Conservation (phyloP, 768 basidiomycete genomes). For the Amanita jacksonii region DNA sequence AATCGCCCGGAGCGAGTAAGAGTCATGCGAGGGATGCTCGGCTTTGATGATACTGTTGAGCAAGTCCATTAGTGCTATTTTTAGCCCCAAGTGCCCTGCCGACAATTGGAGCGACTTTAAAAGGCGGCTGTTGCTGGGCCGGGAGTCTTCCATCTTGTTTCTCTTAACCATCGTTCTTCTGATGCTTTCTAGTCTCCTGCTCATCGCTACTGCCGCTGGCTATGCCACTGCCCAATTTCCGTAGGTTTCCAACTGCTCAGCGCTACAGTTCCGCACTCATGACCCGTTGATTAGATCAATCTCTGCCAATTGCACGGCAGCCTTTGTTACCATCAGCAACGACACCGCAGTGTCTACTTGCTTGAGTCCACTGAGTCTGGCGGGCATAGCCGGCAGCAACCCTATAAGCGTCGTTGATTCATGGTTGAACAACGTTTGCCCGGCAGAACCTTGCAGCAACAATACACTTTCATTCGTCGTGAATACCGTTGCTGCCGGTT, state of each 20-base stretch:
- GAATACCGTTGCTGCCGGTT: constrained; percentile 40
- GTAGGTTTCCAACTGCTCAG: constrained; percentile 15
- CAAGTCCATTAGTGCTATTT: too few relatives aligned
- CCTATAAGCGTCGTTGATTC: constrained; percentile 1
- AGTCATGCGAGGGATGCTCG: constrained; percentile 13
- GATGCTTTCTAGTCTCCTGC: constrained; percentile 11
- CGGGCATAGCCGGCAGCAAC: constrained; percentile 2
- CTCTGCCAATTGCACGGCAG: constrained; percentile 37
- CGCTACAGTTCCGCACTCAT: background rate
- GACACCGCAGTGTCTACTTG: constrained; percentile 38
- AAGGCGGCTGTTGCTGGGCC: too few relatives aligned
- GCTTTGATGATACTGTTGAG: constrained; percentile 19
- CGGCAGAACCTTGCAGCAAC: constrained; percentile 40
- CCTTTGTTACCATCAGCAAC: constrained; percentile 35
- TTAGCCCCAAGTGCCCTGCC: too few relatives aligned
- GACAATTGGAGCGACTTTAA: too few relatives aligned
- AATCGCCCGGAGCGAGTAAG: constrained; percentile 12
- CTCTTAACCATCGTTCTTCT: constrained; percentile 9
- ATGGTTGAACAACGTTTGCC: constrained; percentile 6
- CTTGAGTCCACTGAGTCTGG: constrained; percentile 35
- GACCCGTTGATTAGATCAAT: constrained; percentile 20
- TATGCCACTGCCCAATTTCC: constrained; percentile 37
- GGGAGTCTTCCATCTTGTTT: too few relatives aligned
- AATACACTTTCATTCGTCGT: constrained; percentile 46
- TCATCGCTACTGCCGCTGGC: constrained; percentile 21